Conservation (phyloP, 768 basidiomycete genomes). For the Boletellus emodensis region DNA sequence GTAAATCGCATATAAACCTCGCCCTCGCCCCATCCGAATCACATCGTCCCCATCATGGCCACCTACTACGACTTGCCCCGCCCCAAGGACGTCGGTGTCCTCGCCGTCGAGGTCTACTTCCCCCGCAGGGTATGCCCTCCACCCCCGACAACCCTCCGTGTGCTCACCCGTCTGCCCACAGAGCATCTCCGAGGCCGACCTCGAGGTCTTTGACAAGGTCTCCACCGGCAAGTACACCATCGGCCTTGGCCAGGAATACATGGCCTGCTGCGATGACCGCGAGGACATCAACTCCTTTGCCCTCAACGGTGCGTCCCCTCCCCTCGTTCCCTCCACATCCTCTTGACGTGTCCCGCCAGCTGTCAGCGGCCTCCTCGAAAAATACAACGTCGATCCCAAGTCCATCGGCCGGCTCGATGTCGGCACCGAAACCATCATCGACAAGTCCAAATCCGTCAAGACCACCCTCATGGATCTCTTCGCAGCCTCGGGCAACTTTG, state of each 20-base stretch:
- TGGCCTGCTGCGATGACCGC: constrained; percentile 98
- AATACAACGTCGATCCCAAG: constrained; percentile 93
- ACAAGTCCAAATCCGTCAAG: constrained; percentile 99
- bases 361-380: constrained; percentile 84
- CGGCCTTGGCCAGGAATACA: constrained; percentile 94
- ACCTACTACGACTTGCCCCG: constrained; percentile 38
- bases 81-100: constrained; percentile 92
- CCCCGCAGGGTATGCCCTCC: constrained; percentile 69
- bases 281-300: constrained; percentile 99
- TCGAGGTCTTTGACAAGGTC: constrained; percentile 93
- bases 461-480: constrained; percentile 99
- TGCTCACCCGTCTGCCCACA: constrained; percentile 29
- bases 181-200: constrained; percentile 94
- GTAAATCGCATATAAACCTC: constrained; percentile 14
- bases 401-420: constrained; percentile 98
- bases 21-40: no score
- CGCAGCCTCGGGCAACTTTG: constrained; percentile 84
- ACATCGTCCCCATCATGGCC: constrained; percentile 19
- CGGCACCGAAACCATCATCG: constrained; percentile 98
- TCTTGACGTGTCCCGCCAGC: constrained; percentile 41
- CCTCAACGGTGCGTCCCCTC: constrained; percentile 68
- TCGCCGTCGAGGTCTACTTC: constrained; percentile 93
- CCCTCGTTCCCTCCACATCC: not conserved
- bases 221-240: constrained; percentile 98
- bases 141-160: constrained; percentile 6